phyloP scores from a whole-genome alignment of 2,329 filamentous ascomycete genomes.

The Scedosporium minutisporum region DNA sequence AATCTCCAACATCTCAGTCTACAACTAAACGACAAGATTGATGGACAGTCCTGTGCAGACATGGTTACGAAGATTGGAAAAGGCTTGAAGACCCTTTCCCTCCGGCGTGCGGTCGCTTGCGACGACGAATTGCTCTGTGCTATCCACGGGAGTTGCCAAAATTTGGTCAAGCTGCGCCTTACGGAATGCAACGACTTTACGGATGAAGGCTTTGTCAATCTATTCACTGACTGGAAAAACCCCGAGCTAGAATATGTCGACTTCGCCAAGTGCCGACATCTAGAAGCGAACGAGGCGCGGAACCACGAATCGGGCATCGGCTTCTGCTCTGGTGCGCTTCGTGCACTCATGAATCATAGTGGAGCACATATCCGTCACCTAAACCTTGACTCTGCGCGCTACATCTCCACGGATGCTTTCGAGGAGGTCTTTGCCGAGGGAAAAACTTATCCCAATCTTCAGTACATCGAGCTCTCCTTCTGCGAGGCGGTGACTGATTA shows the following conservation, averaged over 20 bases:
- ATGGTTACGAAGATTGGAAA: slow-evolving; percentile 54
- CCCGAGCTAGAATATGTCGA: slow-evolving; percentile 61
- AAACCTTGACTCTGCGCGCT: slow-evolving; percentile 75
- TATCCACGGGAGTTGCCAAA: slow-evolving; percentile 60
- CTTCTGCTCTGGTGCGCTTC: slow-evolving; percentile 66
- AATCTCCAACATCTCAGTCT: slow-evolving; percentile 68
- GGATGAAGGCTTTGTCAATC: slow-evolving; percentile 59
- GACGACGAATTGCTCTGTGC: slow-evolving; percentile 61
- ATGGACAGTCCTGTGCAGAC: slow-evolving; percentile 46
- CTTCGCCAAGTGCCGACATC: slow-evolving; percentile 64
- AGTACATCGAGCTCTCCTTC: slow-evolving; percentile 69
- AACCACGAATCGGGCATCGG: slow-evolving; percentile 59
- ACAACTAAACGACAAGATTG: slow-evolving; percentile 49
- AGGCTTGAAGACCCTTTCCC: slow-evolving; percentile 65
- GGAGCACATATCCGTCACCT: slow-evolving; percentile 55
- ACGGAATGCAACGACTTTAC: slow-evolving; percentile 67
- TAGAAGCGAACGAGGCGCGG: slow-evolving; percentile 62
- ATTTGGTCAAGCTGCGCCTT: slow-evolving; percentile 69
- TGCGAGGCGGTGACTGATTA: slow-evolving; percentile 58
- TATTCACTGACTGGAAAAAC: slow-evolving; percentile 73
- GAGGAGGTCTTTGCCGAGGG: slow-evolving; percentile 59
- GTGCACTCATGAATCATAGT: slow-evolving; percentile 76
- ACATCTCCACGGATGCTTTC: slow-evolving; percentile 65
- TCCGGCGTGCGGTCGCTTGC: slow-evolving; percentile 56
- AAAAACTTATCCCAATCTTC: slow-evolving; percentile 56